Percentiles rank a stretch among this genome's conserved stretches.
phyloP scores from a whole-genome alignment of 345 rosid species.

The Lumnitzera racemosa region DNA sequence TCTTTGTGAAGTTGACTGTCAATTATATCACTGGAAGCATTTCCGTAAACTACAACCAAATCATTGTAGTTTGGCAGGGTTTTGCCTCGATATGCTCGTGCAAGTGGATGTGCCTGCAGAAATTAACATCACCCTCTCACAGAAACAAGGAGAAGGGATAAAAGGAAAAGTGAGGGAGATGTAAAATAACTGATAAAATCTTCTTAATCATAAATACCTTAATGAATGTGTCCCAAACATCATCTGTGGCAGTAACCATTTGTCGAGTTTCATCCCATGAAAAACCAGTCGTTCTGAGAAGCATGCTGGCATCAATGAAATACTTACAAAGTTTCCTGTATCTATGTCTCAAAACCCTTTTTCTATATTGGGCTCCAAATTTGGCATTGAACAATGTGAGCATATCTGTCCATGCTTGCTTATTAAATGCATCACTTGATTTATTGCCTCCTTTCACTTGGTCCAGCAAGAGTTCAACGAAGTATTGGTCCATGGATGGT shows the following conservation, averaged over 20 bases:
- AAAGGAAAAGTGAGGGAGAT: not conserved
- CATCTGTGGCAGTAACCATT: slow-evolving; percentile 52
- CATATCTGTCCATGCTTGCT: slow-evolving; percentile 87
- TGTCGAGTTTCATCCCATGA: slow-evolving; percentile 61
- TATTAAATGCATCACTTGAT: slow-evolving; percentile 45
- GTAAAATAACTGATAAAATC: slow-evolving; percentile 1
- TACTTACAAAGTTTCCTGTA: slow-evolving; percentile 67
- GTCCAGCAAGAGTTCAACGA: slow-evolving; percentile 72
- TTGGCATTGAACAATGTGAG: slow-evolving; percentile 58
- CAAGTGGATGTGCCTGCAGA: slow-evolving; percentile 52
- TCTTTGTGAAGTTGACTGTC: slow-evolving; percentile 22
- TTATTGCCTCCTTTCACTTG: slow-evolving; percentile 69
- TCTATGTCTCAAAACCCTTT: slow-evolving; percentile 73
- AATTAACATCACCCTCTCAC: slow-evolving; percentile 9
- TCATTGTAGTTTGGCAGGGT: slow-evolving; percentile 58
- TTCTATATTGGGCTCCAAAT: slow-evolving; percentile 61
- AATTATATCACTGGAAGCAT: slow-evolving; percentile 22
- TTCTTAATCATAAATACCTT: slow-evolving; percentile 34
- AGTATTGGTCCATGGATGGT: slow-evolving; percentile 61
- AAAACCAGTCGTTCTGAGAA: slow-evolving; percentile 53
- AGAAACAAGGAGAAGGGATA: slow-evolving; percentile 1
- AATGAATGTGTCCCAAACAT: slow-evolving; percentile 62
- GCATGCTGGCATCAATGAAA: slow-evolving; percentile 39
- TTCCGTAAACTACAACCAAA: slow-evolving; percentile 52
- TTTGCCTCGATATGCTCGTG: slow-evolving; percentile 57